Conservation (phyloP, 163 green algal genomes). For the Chloromonas sp. region DNA sequence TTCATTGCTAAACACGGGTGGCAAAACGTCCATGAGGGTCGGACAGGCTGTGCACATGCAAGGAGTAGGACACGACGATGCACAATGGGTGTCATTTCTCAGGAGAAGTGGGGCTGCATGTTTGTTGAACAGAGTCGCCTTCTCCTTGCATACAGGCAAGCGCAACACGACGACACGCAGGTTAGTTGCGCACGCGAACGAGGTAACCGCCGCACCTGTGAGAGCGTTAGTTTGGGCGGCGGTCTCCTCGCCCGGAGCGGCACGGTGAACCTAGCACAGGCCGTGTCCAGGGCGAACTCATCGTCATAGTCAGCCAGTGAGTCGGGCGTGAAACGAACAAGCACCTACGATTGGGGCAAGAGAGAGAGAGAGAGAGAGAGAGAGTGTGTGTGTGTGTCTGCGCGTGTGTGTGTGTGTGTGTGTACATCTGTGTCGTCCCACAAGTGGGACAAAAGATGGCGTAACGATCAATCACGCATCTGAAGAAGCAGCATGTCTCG, state of each 20-base stretch:
- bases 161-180: no score
- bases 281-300: slow-evolving; percentile 48
- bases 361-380: background rate
- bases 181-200: no score
- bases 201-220: slow-evolving; percentile 10
- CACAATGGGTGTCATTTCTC: no score
- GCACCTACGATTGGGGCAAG: slow-evolving; percentile 1
- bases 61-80: no score
- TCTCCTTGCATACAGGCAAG: no score
- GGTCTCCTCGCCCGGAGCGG: slow-evolving; percentile 38
- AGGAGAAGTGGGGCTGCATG: no score
- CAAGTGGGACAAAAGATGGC: no score
- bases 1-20: no score
- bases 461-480: background rate
- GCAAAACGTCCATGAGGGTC: no score
- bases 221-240: slow-evolving; percentile 51
- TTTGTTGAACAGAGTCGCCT: background rate
- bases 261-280: slow-evolving; percentile 40
- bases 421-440: background rate
- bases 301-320: slow-evolving; percentile 61
- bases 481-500: no score
- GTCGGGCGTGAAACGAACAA: slow-evolving; percentile 56
- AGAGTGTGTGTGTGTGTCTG: background rate
- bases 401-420: background rate
- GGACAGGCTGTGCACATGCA: no score